Conservation (phyloP, 768 basidiomycete species). For the Panellus pusillus region DNA sequence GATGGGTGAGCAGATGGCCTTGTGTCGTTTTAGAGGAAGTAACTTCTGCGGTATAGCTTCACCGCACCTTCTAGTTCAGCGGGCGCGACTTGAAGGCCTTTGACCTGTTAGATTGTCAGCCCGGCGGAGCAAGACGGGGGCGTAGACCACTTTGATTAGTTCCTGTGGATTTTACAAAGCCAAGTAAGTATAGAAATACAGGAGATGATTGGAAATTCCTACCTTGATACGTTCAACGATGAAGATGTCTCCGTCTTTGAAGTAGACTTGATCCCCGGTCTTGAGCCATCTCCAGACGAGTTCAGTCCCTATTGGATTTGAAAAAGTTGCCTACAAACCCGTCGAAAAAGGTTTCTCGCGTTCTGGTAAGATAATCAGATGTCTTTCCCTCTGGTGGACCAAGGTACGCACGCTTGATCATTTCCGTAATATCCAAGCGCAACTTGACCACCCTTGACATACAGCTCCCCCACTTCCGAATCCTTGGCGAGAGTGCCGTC, state of each 20-base stretch:
- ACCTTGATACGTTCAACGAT: slow-evolving; percentile 53
- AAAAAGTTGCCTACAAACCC: not conserved
- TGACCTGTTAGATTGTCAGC: slow-evolving; percentile 2
- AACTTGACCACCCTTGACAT: slow-evolving; percentile 28
- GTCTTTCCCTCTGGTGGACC: not conserved
- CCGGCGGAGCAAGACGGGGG: too few species aligned
- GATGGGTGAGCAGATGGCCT: slow-evolving; percentile 26
- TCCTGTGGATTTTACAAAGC: not conserved
- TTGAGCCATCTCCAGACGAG: slow-evolving; percentile 33
- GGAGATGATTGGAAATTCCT: not conserved
- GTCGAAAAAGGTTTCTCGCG: slow-evolving; percentile 8
- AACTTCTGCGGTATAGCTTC: not conserved
- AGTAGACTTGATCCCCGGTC: slow-evolving; percentile 50
- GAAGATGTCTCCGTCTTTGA: slow-evolving; percentile 47
- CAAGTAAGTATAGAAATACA: not conserved
- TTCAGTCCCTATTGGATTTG: not conserved
- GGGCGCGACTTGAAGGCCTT: slow-evolving; percentile 33
- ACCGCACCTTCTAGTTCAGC: slow-evolving; percentile 28
- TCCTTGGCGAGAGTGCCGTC: slow-evolving; percentile 20
- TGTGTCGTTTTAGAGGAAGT: not conserved
- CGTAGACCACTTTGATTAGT: slow-evolving; percentile 6
- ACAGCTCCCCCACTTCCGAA: slow-evolving; percentile 17
- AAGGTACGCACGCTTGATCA: slow-evolving; percentile 21
- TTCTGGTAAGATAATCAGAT: slow-evolving; percentile 26
- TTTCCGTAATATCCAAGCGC: slow-evolving; percentile 21